Evolutionary conservation across 225 moss, liverwort and hornwort genomes (phyloP).

Genomic region (Bryoerythrophyllum caledonicum): DNA sequence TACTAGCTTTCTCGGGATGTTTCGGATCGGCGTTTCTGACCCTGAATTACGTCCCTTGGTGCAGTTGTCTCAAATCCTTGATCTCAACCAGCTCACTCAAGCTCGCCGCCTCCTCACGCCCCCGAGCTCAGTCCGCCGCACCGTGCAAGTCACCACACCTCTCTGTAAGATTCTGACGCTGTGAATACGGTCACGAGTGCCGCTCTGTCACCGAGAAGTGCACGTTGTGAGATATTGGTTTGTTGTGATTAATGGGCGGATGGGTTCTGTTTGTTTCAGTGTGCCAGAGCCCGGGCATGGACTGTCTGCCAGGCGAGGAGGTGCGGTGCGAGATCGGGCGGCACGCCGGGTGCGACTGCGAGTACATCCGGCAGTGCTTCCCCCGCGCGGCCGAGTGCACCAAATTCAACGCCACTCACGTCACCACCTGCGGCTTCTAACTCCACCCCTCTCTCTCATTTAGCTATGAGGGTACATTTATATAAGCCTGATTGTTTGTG

Average conservation of each 20-base stretch:
- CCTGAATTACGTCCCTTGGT: background rate
- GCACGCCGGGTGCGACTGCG: conserved; percentile 49
- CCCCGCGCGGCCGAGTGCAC: conserved; percentile 52
- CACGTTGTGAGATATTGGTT: no score
- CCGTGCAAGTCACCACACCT: background rate
- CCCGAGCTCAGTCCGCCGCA: conserved; percentile 11
- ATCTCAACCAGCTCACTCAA: conserved; percentile 26
- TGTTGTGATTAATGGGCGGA: no score
- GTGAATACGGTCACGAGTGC: no score
- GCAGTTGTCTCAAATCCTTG: conserved; percentile 45
- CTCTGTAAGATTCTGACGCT: conserved; percentile 14
- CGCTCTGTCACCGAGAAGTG: no score
- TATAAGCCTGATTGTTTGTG: background rate
- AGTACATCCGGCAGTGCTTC: conserved; percentile 45
- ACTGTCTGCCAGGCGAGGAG: conserved; percentile 45
- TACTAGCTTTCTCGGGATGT: no score
- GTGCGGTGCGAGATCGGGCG: conserved; percentile 47
- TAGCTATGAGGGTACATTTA: background rate
- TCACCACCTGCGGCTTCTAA: conserved; percentile 40
- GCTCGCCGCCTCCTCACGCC: conserved; percentile 47
- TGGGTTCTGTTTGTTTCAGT: conserved; percentile 7
- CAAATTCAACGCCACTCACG: conserved; percentile 41
- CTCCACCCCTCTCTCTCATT: background rate
- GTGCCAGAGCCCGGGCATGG: conserved; percentile 43
- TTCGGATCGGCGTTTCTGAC: no score